phyloP scores from a whole-genome alignment of 768 basidiomycete species.

The Hypholoma fasciculare region DNA sequence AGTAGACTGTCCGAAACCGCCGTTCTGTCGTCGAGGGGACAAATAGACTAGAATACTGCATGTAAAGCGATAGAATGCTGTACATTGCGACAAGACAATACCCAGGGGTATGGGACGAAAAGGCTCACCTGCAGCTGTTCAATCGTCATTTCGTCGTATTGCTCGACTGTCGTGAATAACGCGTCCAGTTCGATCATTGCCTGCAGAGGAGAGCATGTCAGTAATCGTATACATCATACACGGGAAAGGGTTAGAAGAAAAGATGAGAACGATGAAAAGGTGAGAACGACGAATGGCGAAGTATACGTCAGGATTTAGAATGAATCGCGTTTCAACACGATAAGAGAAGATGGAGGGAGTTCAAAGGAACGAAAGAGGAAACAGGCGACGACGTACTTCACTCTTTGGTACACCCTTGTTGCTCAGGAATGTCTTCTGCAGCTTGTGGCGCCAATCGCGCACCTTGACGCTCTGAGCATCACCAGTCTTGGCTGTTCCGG shows the following conservation, averaged over 20 bases:
- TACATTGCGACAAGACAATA: neutral
- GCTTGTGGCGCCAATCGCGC: constrained; percentile 88
- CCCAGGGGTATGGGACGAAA: neutral
- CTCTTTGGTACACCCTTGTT: constrained; percentile 62
- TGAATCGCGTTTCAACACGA: neutral
- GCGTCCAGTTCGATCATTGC: constrained; percentile 75
- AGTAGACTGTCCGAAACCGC: no score
- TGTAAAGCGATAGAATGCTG: neutral
- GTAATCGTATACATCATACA: neutral
- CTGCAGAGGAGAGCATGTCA: constrained; percentile 33
- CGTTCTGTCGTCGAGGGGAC: no score
- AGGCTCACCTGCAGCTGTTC: constrained; percentile 56
- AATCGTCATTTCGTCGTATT: constrained; percentile 75
- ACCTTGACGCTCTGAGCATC: constrained; percentile 72
- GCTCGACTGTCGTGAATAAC: constrained; percentile 76
- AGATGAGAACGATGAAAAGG: no score
- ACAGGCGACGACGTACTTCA: constrained; percentile 45
- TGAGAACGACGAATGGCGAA: no score
- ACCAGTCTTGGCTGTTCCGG: constrained; percentile 41
- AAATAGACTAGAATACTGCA: no score
- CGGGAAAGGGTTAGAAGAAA: neutral
- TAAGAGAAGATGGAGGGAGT: neutral
- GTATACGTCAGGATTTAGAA: no score
- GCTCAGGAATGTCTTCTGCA: constrained; percentile 85
- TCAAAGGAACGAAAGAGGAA: neutral